phyloP scores from a whole-genome alignment of 371 early-diverging fungal genomes.

The Mortierella sp. region DNA sequence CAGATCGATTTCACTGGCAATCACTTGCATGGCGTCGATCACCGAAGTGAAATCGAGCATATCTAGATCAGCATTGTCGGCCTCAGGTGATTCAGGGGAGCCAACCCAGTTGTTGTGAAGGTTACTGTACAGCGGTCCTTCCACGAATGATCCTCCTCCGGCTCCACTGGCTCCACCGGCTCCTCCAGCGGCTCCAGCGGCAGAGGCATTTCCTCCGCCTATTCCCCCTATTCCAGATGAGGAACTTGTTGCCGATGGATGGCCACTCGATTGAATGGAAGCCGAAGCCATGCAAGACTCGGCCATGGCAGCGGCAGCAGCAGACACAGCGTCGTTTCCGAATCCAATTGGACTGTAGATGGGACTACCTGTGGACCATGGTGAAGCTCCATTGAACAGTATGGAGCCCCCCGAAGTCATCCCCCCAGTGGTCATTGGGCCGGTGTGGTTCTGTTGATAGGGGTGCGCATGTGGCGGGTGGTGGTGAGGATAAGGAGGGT shows the following conservation, averaged over 20 bases:
- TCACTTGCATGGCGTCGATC: slow-evolving; percentile 14
- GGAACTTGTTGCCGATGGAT: too few relatives aligned
- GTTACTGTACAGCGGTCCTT: slow-evolving; percentile 13
- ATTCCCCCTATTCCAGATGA: too few relatives aligned
- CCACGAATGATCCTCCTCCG: too few relatives aligned
- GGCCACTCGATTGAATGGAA: too few relatives aligned
- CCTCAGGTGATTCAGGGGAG: slow-evolving; percentile 37
- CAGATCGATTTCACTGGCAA: slow-evolving; percentile 16
- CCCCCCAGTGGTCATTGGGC: too few relatives aligned
- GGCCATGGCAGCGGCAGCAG: slow-evolving; percentile 33
- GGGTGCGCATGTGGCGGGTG: too few relatives aligned
- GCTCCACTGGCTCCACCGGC: too few relatives aligned
- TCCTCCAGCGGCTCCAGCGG: too few relatives aligned
- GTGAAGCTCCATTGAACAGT: slow-evolving; percentile 12
- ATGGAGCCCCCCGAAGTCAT: background rate
- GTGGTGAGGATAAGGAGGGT: too few relatives aligned
- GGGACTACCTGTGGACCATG: slow-evolving; percentile 35
- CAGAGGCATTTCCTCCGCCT: too few relatives aligned
- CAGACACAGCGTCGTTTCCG: slow-evolving; percentile 29
- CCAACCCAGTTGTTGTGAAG: slow-evolving; percentile 23
- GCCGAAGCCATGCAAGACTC: slow-evolving; percentile 9
- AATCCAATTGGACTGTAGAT: slow-evolving; percentile 19
- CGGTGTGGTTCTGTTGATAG: too few relatives aligned
- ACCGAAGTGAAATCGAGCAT: slow-evolving; percentile 11
- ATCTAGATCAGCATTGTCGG: slow-evolving; percentile 11